Conservation (phyloP, 2,329 filamentous ascomycete species). For the Aspergillus pseudotamarii region DNA sequence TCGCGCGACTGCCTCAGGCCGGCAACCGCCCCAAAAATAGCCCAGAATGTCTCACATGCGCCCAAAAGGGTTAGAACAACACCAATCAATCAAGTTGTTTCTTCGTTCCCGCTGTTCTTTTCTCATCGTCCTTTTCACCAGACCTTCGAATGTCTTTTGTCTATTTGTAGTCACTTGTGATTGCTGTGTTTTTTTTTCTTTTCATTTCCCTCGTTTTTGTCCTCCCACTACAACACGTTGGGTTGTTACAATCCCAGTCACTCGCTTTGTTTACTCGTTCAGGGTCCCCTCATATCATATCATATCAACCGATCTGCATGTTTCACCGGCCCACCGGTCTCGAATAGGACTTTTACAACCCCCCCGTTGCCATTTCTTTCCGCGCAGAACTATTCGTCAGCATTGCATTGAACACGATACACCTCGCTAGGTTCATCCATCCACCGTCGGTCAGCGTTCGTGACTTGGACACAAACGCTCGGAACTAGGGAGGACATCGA, state of each 20-base stretch:
- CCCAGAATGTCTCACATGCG: constrained; percentile 22
- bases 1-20: constrained; percentile 15
- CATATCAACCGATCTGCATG: constrained; percentile 23
- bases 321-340: constrained; percentile 21
- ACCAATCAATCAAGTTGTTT: neutral
- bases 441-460: constrained; percentile 6
- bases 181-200: neutral
- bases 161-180: neutral
- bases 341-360: constrained; percentile 13
- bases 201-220: neutral
- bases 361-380: constrained; percentile 1
- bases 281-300: constrained; percentile 19
- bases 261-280: constrained; percentile 29
- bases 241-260: constrained; percentile 15
- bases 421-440: neutral
- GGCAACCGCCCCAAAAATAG: constrained; percentile 25
- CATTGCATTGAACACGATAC: neutral
- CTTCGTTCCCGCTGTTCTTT: constrained; percentile 6
- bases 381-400: neutral
- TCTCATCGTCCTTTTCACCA: constrained; percentile 3
- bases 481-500: neutral
- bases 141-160: neutral
- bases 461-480: constrained; percentile 8
- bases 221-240: neutral
- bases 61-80: constrained; percentile 21